Base-by-base conservation (phyloP, 441 rosid species). In the Viola pubescens region DNA sequence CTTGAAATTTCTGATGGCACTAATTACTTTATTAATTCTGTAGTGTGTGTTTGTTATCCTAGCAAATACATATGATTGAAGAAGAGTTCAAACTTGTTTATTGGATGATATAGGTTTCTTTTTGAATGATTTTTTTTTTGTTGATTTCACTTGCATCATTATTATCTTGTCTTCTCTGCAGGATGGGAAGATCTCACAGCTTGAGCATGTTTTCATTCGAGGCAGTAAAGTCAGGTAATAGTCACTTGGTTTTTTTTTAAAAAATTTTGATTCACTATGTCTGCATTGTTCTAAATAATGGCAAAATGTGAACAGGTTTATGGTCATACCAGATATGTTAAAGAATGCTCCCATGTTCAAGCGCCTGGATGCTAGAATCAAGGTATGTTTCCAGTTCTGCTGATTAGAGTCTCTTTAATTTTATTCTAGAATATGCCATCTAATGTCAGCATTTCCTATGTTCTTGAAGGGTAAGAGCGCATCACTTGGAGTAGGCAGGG, bases 271-370 rank as follows among this genome's bases (percentile, higher is more conserved):
- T 9, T 12, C 4, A 16, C 9, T 26, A 43, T 41, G 14, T 62
- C 45, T 71, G 10, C 34, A 50, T 26, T 26, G 3, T 26, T 26
- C 34, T 26, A 26, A 26, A 26, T 26, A 26, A 26, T 26, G 34
- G 34, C 34, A 14, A n/a, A 37, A 16, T 60, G 41, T 56, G 58
- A 49, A 69, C 73, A 94, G 99, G 82, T 94, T 90, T 71, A 88
- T 94, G 99, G 95, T 94, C 73, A 94, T 94, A 81, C 97, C 97
- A 7, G 99, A 94, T 76, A 94, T 94, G 95, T 79, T 90, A 65
- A 94, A 94, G 82, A 86, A 94, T 51, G 97, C 99, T 70, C 99
- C 99, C 7, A 92, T 89, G 97, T 92, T 89, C 79, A 92, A 89
- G 77, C 94, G 94, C 38, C 75, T 87, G 58, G 98, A 92, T 79